Base-by-base conservation (phyloP, 106 monocot species). In the Allium sativum region DNA sequence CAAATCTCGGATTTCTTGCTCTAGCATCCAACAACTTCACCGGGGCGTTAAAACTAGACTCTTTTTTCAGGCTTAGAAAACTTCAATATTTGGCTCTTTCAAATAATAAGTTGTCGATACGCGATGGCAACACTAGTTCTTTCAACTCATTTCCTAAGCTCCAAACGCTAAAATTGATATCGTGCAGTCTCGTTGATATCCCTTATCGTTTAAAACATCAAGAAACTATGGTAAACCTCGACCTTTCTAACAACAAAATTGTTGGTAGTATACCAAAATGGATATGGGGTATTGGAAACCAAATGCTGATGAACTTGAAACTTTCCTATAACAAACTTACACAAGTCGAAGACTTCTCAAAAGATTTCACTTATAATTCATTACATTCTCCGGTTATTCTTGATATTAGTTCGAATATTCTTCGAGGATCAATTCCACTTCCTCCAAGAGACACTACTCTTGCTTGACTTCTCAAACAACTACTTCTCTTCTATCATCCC, bases 391-490 rank as follows among this genome's bases (percentile, higher is more conserved):
- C 77, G n/a, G 56, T 55, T 18, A 31, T 62, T 75, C 57, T 74
- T 42, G 86, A 92, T 69, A 66, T 92, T 41, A 73, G 74, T 65
- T 72, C 64, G 15, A 92, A 92, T 59, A 71, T 53, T 9, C 75
- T 92, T 62, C 22, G 59, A 55, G 86, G 91, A 10, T 51, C 65
- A 9, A 75, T 84, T 45, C 82, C 86, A 6, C 64, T 80, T 13
- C 86, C 78, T 11, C 73, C 80, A 10, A 31, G 47, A 16, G 48
- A 66, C 48, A 70, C 67, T 17, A 21, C 66, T 1, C 10, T 82
- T n/a, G 56, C 42, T 86, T 21, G 86, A 91, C 54, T 91, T 73
- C 72, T 91, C 90, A 1, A 62, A 81, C 52, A 91, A 91, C 64
- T 42, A n/a, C 16, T 91, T 91, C 63, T 52, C 22, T 7, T 80